Conservation (phyloP, 805 yeast species). For the Candida maltosa region DNA sequence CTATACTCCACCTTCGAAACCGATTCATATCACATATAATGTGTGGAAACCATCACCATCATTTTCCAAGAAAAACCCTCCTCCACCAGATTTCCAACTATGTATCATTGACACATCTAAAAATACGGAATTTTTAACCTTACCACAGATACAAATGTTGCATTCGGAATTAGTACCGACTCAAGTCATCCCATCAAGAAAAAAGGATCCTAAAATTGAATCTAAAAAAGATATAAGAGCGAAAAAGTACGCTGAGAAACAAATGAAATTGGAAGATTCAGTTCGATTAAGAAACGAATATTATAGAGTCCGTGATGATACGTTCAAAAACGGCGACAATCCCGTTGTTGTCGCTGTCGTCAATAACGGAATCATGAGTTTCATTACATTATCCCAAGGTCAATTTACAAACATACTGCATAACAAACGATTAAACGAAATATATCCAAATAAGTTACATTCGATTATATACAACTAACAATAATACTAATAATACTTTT, state of each 20-base stretch:
- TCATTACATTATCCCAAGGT: conserved; percentile 49
- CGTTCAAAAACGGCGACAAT: conserved; percentile 52
- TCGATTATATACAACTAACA: conserved; percentile 12
- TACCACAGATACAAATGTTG: conserved; percentile 35
- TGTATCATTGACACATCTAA: conserved; percentile 50
- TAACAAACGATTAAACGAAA: conserved; percentile 13
- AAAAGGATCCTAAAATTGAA: conserved; percentile 12
- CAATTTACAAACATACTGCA: conserved; percentile 34
- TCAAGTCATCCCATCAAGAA: neutral
- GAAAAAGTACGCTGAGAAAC: conserved; percentile 23
- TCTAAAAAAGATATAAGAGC: conserved; percentile 23
- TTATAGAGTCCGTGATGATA: conserved; percentile 27
- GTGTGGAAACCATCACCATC: conserved; percentile 82
- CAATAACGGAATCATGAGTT: conserved; percentile 73
- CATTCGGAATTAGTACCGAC: neutral
- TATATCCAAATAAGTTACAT: conserved; percentile 15
- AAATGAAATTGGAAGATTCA: conserved; percentile 20
- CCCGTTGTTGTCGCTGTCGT: conserved; percentile 64
- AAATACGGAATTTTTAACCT: conserved; percentile 41
- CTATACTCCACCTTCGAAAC: conserved; percentile 10
- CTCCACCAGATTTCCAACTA: conserved; percentile 72
- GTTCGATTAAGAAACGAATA: conserved; percentile 24
- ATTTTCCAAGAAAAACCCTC: conserved; percentile 70
- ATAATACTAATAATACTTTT: neutral
- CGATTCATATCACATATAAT: conserved; percentile 46